phyloP scores from a whole-genome alignment of 208 protist genomes.

The Acanthamoeba triangularis region DNA sequence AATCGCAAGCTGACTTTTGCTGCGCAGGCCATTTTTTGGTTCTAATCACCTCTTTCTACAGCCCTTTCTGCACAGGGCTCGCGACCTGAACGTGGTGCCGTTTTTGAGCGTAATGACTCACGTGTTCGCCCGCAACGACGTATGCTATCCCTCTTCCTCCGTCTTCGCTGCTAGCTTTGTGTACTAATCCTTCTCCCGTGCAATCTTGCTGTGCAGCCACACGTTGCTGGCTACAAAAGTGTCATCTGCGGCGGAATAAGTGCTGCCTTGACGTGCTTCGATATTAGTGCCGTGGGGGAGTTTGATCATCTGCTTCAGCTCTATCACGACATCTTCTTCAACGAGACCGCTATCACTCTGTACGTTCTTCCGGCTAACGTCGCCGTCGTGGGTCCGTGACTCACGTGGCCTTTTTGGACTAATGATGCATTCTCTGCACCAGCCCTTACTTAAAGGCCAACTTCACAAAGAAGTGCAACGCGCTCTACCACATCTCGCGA shows the following conservation, averaged over 20 bases:
- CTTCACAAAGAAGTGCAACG: not conserved
- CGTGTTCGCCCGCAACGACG: not conserved
- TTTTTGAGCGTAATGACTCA: not conserved
- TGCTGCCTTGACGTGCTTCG: constrained; percentile 1
- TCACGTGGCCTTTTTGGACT: too few species aligned
- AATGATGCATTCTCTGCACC: not conserved
- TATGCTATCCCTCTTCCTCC: not conserved
- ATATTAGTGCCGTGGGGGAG: not conserved
- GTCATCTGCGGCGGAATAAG: not conserved
- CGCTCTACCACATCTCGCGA: not conserved
- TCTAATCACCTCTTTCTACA: not conserved
- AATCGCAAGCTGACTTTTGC: not conserved
- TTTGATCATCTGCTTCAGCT: constrained; percentile 35
- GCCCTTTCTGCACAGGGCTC: not conserved
- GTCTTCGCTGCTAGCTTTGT: not conserved
- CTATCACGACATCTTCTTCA: not conserved
- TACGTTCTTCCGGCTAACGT: not conserved
- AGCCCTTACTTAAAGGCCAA: not conserved
- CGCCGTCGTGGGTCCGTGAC: too few species aligned
- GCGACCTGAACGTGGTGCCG: not conserved
- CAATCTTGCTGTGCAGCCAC: not conserved
- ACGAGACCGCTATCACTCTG: not conserved
- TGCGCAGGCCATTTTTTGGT: not conserved
- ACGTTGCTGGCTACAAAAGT: constrained; percentile 38
- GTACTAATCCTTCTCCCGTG: not conserved